Percentiles rank a stretch among this genome's conserved stretches.
Evolutionary conservation across 2,329 filamentous ascomycete species (phyloP).

Genomic region (Venturia nashicola): DNA sequence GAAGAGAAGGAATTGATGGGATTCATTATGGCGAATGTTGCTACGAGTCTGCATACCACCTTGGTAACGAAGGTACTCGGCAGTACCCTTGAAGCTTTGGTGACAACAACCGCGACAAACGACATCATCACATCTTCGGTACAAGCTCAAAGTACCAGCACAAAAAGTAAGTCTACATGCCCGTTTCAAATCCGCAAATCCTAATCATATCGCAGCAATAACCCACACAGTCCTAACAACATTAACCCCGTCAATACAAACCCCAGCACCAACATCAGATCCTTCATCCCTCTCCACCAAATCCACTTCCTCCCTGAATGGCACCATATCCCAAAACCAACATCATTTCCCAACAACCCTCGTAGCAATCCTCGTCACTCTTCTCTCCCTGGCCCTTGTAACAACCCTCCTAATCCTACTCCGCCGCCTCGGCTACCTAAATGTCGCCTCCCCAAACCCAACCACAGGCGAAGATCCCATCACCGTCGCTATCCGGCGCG

Average conservation of each 20-base stretch:
- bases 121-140: neutral
- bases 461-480: constrained; percentile 3
- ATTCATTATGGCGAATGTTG: neutral
- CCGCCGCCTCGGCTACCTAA: neutral
- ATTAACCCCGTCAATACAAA: neutral
- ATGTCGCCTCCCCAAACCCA: neutral
- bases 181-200: neutral
- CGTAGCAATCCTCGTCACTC: constrained; percentile 1
- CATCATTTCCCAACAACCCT: constrained; percentile 4
- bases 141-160: neutral
- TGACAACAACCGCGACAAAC: neutral
- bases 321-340: neutral
- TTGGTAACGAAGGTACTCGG: neutral
- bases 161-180: neutral
- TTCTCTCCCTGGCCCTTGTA: constrained; percentile 3
- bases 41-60: neutral
- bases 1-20: neutral
- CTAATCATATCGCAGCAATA: neutral
- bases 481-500: constrained; percentile 3
- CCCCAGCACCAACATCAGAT: neutral
- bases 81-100: neutral
- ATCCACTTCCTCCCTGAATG: neutral
- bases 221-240: neutral
- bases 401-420: constrained; percentile 1
- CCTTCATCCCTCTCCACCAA: neutral